These are phyloP conservation scores for Pseudogymnoascus sp. DNA, from an alignment of 2,329 filamentous ascomycete species.

Conservation along the genomic window DNA sequence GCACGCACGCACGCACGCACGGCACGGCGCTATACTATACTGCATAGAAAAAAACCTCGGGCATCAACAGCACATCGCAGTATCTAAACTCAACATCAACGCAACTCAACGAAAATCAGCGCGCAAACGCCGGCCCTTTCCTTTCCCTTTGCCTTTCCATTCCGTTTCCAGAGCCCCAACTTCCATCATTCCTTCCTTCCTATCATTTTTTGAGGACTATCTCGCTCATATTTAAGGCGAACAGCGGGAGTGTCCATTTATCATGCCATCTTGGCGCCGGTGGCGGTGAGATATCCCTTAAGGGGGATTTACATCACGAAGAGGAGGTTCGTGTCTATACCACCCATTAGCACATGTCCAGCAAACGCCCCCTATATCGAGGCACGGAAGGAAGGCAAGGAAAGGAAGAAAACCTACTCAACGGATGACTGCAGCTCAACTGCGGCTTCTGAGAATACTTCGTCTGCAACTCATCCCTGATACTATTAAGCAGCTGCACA, in stretches of 20 bases:
- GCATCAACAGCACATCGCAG: neutral
- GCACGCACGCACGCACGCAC: neutral
- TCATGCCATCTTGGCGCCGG: neutral
- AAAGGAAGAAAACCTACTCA: constrained; percentile 52
- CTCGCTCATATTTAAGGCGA: too few relatives aligned
- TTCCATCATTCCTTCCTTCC: too few relatives aligned
- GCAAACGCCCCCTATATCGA: neutral
- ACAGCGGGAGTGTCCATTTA: neutral
- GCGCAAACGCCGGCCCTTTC: neutral
- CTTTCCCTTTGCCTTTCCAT: neutral
- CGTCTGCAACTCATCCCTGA: constrained; percentile 76
- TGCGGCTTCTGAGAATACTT: constrained; percentile 96
- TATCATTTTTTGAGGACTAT: too few relatives aligned
- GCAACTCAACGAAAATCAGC: neutral
- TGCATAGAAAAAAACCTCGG: neutral
- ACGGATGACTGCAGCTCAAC: constrained; percentile 87
- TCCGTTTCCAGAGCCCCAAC: neutral
- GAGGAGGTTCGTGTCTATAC: constrained; percentile 51
- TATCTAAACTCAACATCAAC: neutral
- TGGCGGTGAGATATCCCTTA: neutral
- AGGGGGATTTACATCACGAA: constrained; percentile 47
- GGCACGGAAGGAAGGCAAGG: neutral
- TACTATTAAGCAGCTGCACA: constrained; percentile 88
- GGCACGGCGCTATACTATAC: neutral
- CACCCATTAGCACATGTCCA: constrained; percentile 15